Evolutionary conservation across 176 grass and related monocot genomes (phyloP).

Genomic region (Secale cereale): DNA sequence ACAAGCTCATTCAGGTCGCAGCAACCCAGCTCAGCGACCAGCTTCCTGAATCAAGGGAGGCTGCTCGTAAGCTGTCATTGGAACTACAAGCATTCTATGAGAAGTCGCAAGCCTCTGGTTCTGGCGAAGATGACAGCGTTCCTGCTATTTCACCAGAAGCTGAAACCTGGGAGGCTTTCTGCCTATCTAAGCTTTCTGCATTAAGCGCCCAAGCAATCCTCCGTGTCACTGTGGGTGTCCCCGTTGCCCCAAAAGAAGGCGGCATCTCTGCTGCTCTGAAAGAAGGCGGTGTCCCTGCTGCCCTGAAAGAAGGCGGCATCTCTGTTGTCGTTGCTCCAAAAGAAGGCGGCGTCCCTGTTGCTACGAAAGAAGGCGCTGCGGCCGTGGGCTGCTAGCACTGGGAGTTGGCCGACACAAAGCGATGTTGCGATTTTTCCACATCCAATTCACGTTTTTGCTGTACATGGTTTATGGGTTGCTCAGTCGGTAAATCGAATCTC

Average conservation of each 20-base stretch:
- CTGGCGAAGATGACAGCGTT: slow-evolving; percentile 11
- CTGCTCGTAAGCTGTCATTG: slow-evolving; percentile 76
- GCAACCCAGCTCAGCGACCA: slow-evolving; percentile 95
- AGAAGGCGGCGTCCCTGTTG: slow-evolving; percentile 29
- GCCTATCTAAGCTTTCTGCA: slow-evolving; percentile 64
- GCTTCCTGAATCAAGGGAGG: slow-evolving; percentile 97
- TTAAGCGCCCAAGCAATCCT: slow-evolving; percentile 85
- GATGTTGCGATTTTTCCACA: slow-evolving; percentile 11
- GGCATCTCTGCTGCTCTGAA: slow-evolving; percentile 48
- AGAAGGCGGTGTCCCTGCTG: slow-evolving; percentile 40
- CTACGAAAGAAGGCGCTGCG: not conserved
- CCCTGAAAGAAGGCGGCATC: not conserved
- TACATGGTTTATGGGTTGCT: slow-evolving; percentile 50
- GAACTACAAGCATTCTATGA: slow-evolving; percentile 72
- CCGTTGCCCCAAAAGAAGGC: slow-evolving; percentile 59
- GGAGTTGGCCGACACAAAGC: slow-evolving; percentile 18
- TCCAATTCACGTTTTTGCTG: slow-evolving; percentile 40
- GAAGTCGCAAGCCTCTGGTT: slow-evolving; percentile 41
- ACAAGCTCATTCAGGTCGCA: slow-evolving; percentile 84
- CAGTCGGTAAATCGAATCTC: not conserved
- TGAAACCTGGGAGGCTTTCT: slow-evolving; percentile 86
- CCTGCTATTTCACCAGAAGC: slow-evolving; percentile 20
- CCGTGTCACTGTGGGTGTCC: slow-evolving; percentile 58
- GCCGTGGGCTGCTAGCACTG: slow-evolving; percentile 47
- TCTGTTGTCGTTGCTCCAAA: slow-evolving; percentile 28